These are phyloP conservation scores for Globisporangium ultimum DNA, from an alignment of 352 stramenopile genomes.

Conservation along the genomic window DNA sequence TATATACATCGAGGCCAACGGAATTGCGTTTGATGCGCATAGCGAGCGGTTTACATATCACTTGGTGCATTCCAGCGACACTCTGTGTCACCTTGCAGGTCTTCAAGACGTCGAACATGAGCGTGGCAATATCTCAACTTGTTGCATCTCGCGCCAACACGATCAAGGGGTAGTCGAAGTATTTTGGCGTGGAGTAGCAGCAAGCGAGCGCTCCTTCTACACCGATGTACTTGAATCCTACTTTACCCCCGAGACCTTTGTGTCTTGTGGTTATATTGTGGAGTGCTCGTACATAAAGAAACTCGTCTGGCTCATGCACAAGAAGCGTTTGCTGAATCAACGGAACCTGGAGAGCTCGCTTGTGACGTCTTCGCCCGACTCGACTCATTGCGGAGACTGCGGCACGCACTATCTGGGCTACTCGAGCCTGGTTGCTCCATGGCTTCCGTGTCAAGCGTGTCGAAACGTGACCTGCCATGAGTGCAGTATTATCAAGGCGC, in stretches of 20 bases:
- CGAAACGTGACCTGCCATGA: slow-evolving; percentile 4
- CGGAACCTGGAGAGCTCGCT: too few relatives aligned
- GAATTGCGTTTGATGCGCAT: slow-evolving; percentile 26
- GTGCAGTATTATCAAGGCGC: slow-evolving; percentile 12
- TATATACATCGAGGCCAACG: slow-evolving; percentile 44
- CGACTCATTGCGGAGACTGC: slow-evolving; percentile 5
- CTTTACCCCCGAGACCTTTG: neutral
- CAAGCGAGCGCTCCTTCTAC: neutral
- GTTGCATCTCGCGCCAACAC: neutral
- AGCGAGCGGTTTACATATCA: slow-evolving; percentile 29
- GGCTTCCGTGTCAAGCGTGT: slow-evolving; percentile 7
- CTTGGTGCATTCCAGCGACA: slow-evolving; percentile 11
- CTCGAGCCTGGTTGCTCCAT: neutral
- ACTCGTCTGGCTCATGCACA: slow-evolving; percentile 7
- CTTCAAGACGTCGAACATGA: slow-evolving; percentile 7
- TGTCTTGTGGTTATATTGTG: slow-evolving; percentile 2
- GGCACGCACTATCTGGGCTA: neutral
- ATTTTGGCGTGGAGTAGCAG: slow-evolving; percentile 1
- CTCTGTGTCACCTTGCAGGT: neutral
- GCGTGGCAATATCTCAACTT: slow-evolving; percentile 11
- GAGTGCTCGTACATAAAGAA: slow-evolving; percentile 10
- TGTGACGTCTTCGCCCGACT: neutral
- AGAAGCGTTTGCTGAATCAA: neutral
- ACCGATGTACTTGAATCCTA: neutral
- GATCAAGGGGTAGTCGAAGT: slow-evolving; percentile 1